These are phyloP conservation scores for Echinochloa phyllopogon DNA, from an alignment of 176 grass and related monocot species.

Conservation along the genomic window DNA sequence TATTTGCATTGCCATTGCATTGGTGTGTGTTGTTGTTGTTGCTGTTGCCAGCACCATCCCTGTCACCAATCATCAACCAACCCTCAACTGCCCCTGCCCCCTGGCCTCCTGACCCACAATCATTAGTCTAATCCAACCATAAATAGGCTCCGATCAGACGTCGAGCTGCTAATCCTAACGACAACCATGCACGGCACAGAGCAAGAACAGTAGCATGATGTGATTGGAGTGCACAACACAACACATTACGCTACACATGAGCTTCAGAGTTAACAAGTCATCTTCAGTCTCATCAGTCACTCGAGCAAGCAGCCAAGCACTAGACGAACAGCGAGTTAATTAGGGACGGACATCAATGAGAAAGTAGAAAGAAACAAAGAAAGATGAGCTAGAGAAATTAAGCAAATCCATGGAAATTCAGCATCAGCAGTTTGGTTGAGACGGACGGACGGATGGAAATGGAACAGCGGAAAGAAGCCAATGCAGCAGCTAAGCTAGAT, in stretches of 20 bases:
- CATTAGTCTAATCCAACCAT: slow-evolving; percentile 2
- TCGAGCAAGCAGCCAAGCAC: background rate
- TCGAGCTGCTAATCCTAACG: background rate
- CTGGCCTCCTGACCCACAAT: background rate
- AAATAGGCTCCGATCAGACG: background rate
- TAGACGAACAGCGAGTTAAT: background rate
- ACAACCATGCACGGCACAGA: slow-evolving; percentile 2
- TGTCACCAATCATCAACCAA: slow-evolving; percentile 4
- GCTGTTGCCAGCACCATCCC: background rate
- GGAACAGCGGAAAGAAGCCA: background rate
- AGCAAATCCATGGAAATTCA: background rate
- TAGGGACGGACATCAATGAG: background rate
- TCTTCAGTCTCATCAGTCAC: slow-evolving; percentile 6
- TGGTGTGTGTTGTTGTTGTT: background rate
- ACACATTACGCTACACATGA: background rate
- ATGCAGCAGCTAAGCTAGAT: background rate
- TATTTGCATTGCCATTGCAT: background rate
- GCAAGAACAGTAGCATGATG: slow-evolving; percentile 16
- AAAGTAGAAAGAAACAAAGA: background rate
- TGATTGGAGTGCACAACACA: background rate
- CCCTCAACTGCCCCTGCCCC: background rate
- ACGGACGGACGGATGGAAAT: background rate
- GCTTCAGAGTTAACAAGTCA: background rate
- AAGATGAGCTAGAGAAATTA: background rate
- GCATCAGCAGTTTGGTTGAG: slow-evolving; percentile 1